A percentile compares a stretch with the other conserved stretches of the same genome.
Conservation (phyloP, 2,329 filamentous ascomycete genomes). For the Penicillium sp. region DNA sequence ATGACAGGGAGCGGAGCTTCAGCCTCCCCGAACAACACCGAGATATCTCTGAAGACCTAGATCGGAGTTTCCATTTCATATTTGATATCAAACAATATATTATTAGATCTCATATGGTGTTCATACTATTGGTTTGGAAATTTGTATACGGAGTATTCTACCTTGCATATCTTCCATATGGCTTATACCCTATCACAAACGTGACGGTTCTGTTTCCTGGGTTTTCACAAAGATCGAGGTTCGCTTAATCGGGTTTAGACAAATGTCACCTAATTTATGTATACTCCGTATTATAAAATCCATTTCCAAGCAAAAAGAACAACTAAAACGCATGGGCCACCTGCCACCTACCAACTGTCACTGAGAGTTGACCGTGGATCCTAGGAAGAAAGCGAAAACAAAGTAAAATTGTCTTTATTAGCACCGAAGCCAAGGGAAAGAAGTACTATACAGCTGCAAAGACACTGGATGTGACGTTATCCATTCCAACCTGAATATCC, state of each 20-base stretch:
- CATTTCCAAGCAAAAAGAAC: neutral
- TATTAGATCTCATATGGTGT: neutral
- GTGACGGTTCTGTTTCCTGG: neutral
- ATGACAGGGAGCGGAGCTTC: slow-evolving; percentile 6
- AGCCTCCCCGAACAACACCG: slow-evolving; percentile 9
- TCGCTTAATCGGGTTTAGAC: neutral
- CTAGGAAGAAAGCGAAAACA: neutral
- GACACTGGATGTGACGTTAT: slow-evolving; percentile 12
- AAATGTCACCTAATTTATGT: neutral
- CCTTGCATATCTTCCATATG: slow-evolving; percentile 1
- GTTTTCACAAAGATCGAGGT: neutral
- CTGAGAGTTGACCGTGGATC: slow-evolving; percentile 16
- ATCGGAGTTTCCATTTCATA: neutral
- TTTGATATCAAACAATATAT: neutral
- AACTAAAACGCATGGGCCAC: slow-evolving; percentile 18
- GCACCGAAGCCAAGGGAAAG: neutral
- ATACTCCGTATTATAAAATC: neutral
- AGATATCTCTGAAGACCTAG: slow-evolving; percentile 1
- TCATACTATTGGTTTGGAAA: slow-evolving; percentile 1
- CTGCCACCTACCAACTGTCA: slow-evolving; percentile 28
- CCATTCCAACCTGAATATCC: neutral
- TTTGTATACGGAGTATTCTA: neutral
- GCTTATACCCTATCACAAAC: neutral
- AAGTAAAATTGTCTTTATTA: neutral
- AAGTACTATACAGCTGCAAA: neutral